Evolutionary conservation across 2,329 filamentous ascomycete species (phyloP).

Genomic region (Fusarium albidum): DNA sequence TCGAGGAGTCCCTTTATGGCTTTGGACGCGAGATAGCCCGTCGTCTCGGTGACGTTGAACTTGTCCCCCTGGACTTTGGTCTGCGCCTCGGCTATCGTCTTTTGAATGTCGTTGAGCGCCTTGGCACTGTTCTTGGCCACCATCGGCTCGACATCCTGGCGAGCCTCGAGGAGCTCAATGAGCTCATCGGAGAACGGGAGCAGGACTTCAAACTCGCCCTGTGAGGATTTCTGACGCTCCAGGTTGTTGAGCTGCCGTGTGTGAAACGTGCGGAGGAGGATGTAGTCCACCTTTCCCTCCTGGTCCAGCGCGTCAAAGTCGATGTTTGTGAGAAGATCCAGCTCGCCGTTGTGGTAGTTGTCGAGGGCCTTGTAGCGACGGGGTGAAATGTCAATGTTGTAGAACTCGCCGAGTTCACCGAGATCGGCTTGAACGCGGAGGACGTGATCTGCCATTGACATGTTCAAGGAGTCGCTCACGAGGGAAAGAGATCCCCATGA

Average conservation of each 20-base stretch:
- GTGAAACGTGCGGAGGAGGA: conserved; percentile 27
- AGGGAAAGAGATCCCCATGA: conserved; percentile 7
- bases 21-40: conserved; percentile 18
- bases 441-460: conserved; percentile 26
- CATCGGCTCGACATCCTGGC: conserved; percentile 28
- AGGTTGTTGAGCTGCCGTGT: conserved; percentile 24
- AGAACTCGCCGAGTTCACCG: conserved; percentile 16
- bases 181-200: conserved; percentile 14
- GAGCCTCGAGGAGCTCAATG: conserved; percentile 17
- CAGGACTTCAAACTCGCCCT: conserved; percentile 1
- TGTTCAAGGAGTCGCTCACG: conserved; percentile 1
- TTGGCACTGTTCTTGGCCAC: conserved; percentile 19
- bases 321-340: conserved; percentile 8
- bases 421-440: conserved; percentile 27
- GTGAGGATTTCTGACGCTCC: conserved; percentile 4
- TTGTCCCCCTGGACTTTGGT: conserved; percentile 10
- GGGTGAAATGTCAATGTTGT: conserved; percentile 20
- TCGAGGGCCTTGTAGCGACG: conserved; percentile 13
- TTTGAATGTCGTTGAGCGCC: conserved; percentile 18
- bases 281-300: conserved; percentile 28
- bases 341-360: conserved; percentile 16
- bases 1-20: conserved; percentile 15
- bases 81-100: conserved; percentile 12
- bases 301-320: conserved; percentile 23
- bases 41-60: conserved; percentile 27